phyloP scores from a whole-genome alignment of 176 grass and related monocot species.

The Olyra latifolia region DNA sequence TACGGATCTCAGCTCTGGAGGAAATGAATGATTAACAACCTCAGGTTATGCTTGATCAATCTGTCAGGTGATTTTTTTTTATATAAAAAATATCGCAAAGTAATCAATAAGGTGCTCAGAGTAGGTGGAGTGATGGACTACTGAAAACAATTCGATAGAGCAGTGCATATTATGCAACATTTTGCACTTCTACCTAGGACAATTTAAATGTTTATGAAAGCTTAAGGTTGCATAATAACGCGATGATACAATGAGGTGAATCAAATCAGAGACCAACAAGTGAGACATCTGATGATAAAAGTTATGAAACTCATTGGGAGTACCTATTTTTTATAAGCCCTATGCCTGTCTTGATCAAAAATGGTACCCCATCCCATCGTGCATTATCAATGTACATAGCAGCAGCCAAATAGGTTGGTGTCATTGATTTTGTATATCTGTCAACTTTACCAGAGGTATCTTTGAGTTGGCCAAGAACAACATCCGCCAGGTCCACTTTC shows the following conservation, averaged over 20 bases:
- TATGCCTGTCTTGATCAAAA: conserved; percentile 91
- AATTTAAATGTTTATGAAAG: neutral
- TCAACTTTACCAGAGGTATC: conserved; percentile 53
- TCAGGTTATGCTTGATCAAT: conserved; percentile 12
- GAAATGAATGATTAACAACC: neutral
- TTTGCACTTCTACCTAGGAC: conserved; percentile 3
- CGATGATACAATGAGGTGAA: neutral
- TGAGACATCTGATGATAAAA: neutral
- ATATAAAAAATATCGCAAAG: neutral
- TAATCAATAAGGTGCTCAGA: conserved; percentile 3
- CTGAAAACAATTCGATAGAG: conserved; percentile 11
- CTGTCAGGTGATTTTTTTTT: neutral
- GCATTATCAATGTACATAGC: conserved; percentile 94
- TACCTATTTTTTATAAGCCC: conserved; percentile 93
- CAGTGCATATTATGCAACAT: neutral
- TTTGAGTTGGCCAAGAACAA: conserved; percentile 91
- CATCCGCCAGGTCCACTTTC: conserved; percentile 73
- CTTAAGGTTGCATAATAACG: neutral
- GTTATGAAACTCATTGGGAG: neutral
- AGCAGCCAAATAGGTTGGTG: conserved; percentile 87
- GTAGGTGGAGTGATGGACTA: neutral
- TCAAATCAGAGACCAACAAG: conserved; percentile 15
- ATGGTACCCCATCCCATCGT: conserved; percentile 94
- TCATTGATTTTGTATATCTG: conserved; percentile 75
- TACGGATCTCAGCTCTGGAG: conserved; percentile 95